phyloP scores from a whole-genome alignment of 371 early-diverging fungal species.

The Parasitella parasitica region DNA sequence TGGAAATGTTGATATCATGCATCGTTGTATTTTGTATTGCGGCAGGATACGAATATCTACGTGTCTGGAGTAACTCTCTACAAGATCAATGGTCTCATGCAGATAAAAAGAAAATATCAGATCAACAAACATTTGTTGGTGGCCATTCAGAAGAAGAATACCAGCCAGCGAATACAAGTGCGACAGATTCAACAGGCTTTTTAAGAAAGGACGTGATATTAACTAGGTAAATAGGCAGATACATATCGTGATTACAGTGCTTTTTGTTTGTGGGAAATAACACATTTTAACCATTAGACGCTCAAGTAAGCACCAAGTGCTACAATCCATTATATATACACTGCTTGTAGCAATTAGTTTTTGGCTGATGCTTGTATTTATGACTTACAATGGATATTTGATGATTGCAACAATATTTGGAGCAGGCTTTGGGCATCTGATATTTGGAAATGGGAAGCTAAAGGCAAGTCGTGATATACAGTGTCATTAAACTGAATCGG shows the following conservation, averaged over 20 bases:
- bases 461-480: constrained; percentile 24
- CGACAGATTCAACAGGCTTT: background rate
- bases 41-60: constrained; percentile 59
- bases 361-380: constrained; percentile 82
- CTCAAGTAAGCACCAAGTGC: constrained; percentile 43
- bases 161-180: background rate
- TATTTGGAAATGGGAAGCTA: constrained; percentile 39
- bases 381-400: constrained; percentile 79
- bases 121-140: background rate
- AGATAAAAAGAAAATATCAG: constrained; percentile 25
- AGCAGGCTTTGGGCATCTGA: constrained; percentile 64
- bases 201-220: background rate
- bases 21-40: constrained; percentile 55
- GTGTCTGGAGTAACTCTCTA: constrained; percentile 43
- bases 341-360: constrained; percentile 70
- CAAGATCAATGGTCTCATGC: constrained; percentile 44
- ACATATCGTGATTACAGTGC: too few species aligned
- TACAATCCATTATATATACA: constrained; percentile 63
- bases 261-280: too few species aligned
- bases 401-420: constrained; percentile 67
- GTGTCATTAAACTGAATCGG: constrained; percentile 19
- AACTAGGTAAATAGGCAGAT: background rate
- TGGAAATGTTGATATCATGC: constrained; percentile 57
- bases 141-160: background rate
- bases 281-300: constrained; percentile 22